Evolutionary conservation across 2,329 filamentous ascomycete species (phyloP), one percentile per base, ranked within the genome.

Genomic region (Colletotrichum liriopes): DNA sequence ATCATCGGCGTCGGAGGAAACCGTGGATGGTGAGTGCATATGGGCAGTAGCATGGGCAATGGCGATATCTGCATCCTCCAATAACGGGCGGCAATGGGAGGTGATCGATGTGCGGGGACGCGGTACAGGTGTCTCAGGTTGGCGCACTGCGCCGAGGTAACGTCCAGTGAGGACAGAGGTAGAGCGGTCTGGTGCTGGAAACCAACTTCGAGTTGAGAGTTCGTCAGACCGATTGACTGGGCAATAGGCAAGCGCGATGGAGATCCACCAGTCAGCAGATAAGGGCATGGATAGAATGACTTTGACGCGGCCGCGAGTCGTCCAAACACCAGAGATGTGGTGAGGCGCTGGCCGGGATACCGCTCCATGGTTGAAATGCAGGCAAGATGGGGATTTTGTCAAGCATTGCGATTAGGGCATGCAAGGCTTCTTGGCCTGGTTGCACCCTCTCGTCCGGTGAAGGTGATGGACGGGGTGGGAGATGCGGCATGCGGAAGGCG

Each of bases 31-130:
- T 26, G 18, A 35, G 32, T 54, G 16, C 32, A 39, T 32, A 26
- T 37, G 49, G 29, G 23, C 49, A n/a, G n/a, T 45, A 62, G 52
- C 59, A 68, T 55, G 65, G 69, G 69, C 39, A 52, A 60, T 52
- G 59, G 69, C 65, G 65, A 71, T 71, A 71, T 71, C 67, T 45
- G 43, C 52, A 37, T 63, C 20, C 55, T 23, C 69, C 67, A 69
- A 69, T 52, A 54, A 43, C n/a, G 26, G 58, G 43, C 51, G 54
- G 37, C 52, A 62, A 41, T 23, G 39, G 61, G n/a, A 62, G 51
- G 37, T 41, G 37, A 45, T 49, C 41, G 52, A 23, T 23, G 64
- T 52, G 55, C 26, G n/a, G 56, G 69, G 14, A 54, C 65, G 39
- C 37, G 65, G 45, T 65, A 51, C 43, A 29, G 12, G 41, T 51